phyloP scores from a whole-genome alignment of 257 asterid species.

The Solanum neorickii region DNA sequence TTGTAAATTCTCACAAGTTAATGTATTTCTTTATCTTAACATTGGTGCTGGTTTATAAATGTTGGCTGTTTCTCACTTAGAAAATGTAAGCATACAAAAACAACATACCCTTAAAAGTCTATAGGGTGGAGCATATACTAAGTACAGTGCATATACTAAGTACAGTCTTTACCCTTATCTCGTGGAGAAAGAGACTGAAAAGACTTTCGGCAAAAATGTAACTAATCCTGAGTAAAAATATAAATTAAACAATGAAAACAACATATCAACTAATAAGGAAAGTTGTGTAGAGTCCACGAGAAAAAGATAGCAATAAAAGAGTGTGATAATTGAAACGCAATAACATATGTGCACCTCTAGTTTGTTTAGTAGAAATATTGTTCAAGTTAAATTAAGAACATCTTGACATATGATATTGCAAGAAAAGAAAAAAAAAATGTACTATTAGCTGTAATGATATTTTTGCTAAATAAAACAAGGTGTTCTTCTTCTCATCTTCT shows the following conservation, averaged over 20 bases:
- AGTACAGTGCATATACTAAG: not conserved
- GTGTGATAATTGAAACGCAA: not conserved
- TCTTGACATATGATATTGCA: too few species aligned
- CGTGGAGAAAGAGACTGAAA: not conserved
- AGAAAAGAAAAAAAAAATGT: too few species aligned
- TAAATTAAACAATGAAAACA: not conserved
- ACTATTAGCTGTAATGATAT: too few species aligned
- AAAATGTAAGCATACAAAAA: not conserved
- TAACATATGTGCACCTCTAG: too few species aligned
- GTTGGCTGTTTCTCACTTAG: not conserved
- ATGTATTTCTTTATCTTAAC: not conserved
- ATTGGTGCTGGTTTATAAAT: not conserved
- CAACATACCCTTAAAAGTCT: not conserved
- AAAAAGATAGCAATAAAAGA: not conserved
- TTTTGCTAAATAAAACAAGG: too few species aligned
- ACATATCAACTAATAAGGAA: not conserved
- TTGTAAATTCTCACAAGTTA: not conserved
- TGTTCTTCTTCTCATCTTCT: too few species aligned
- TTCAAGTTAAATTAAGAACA: too few species aligned
- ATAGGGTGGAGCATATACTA: not conserved
- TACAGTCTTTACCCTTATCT: too few species aligned
- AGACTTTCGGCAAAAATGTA: too few species aligned
- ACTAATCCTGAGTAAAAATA: too few species aligned
- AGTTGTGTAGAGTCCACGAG: not conserved
- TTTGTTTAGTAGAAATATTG: too few species aligned